Percentiles rank a stretch among this genome's conserved stretches.
phyloP scores from a whole-genome alignment of 371 early-diverging fungal genomes.

The Circinella minor region DNA sequence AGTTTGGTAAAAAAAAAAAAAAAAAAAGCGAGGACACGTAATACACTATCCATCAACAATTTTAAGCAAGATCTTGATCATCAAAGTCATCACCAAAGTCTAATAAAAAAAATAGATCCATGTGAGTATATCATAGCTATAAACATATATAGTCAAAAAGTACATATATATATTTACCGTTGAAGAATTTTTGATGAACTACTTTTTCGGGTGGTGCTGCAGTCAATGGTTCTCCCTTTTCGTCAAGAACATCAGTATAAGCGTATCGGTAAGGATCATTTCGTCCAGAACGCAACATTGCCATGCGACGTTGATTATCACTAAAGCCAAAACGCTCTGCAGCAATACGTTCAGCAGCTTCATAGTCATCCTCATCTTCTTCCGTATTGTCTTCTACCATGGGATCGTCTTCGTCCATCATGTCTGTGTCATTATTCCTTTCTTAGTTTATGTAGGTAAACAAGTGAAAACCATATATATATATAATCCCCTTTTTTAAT shows the following conservation, averaged over 20 bases:
- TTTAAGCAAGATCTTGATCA: slow-evolving; percentile 5
- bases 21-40: no score
- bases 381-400: slow-evolving; percentile 17
- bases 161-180: slow-evolving; percentile 13
- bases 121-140: no score
- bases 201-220: slow-evolving; percentile 21
- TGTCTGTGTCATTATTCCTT: not conserved
- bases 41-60: no score
- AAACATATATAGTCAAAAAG: not conserved
- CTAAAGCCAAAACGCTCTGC: slow-evolving; percentile 4
- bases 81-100: slow-evolving; percentile 23
- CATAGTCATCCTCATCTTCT: slow-evolving; percentile 10
- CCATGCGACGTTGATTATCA: slow-evolving; percentile 1
- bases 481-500: no score
- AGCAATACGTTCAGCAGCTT: not conserved
- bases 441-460: no score
- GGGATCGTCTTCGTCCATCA: slow-evolving; percentile 13
- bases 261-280: not conserved
- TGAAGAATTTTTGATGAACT: slow-evolving; percentile 24
- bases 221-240: slow-evolving; percentile 19
- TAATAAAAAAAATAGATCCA: not conserved
- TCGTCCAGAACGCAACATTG: slow-evolving; percentile 8
- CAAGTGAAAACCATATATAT: no score
- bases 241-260: slow-evolving; percentile 19
- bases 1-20: no score